These are phyloP conservation scores for Puccinia sorghi DNA, from an alignment of 1,284 basidiomycete species.

Conservation along the genomic window DNA sequence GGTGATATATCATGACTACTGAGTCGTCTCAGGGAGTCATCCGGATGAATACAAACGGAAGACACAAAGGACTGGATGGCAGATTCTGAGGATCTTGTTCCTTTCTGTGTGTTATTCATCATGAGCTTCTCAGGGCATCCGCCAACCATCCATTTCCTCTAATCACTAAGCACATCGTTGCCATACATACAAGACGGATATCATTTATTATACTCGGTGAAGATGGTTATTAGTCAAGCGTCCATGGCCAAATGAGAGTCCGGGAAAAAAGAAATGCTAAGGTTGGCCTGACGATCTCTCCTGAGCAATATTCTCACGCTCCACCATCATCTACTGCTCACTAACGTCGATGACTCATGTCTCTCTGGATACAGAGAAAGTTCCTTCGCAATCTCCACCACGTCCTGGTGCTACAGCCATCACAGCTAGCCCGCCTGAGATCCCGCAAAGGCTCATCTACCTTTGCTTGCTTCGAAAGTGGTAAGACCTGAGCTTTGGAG, in stretches of 20 bases:
- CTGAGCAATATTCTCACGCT: not conserved
- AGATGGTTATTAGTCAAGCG: no score
- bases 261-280: not conserved
- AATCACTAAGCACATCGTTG: not conserved
- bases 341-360: not conserved
- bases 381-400: not conserved
- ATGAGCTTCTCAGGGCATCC: not conserved
- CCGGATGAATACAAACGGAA: constrained; percentile 16
- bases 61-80: not conserved
- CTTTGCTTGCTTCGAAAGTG: no score
- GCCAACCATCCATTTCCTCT: not conserved
- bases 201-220: no score
- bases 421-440: no score
- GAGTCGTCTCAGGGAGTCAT: not conserved
- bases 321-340: no score
- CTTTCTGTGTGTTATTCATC: not conserved
- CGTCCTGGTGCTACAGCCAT: no score
- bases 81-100: not conserved
- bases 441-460: no score
- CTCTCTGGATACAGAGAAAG: not conserved
- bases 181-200: not conserved
- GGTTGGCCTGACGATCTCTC: not conserved
- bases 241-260: not conserved
- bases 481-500: no score
- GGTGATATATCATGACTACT: not conserved